Evolutionary conservation across 2,329 filamentous ascomycete species (phyloP).

Genomic region (Alternaria panax): DNA sequence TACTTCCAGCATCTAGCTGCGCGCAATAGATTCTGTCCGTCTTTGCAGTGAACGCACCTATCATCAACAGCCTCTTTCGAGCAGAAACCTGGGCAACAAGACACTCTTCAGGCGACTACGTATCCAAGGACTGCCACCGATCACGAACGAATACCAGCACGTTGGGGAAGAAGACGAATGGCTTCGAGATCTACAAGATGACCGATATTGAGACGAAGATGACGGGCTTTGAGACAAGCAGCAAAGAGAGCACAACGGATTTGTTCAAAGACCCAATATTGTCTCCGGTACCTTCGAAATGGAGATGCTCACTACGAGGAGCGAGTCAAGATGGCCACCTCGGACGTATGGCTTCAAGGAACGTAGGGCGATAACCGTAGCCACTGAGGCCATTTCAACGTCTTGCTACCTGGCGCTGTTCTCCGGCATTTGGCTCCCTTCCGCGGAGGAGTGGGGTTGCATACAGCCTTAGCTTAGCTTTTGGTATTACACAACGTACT

Average conservation of each 20-base stretch:
- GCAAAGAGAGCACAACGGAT: not conserved
- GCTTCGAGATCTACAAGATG: slow-evolving; percentile 5
- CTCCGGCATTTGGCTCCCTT: not conserved
- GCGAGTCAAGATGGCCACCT: not conserved
- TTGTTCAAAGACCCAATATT: not conserved
- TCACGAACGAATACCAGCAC: not conserved
- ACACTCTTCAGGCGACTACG: not conserved
- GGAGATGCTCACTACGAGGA: not conserved
- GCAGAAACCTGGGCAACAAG: not conserved
- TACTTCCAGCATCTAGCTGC: not conserved
- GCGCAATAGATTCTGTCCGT: not conserved
- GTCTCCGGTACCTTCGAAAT: not conserved
- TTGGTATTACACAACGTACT: not conserved
- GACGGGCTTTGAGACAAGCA: not conserved
- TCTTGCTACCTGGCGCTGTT: not conserved
- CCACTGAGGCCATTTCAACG: not conserved
- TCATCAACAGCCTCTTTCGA: slow-evolving; percentile 9
- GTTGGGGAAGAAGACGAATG: not conserved
- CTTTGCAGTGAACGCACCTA: slow-evolving; percentile 7
- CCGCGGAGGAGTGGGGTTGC: not conserved
- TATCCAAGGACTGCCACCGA: not conserved
- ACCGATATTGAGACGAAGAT: not conserved
- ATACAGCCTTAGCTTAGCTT: too few relatives aligned
- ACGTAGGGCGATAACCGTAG: not conserved
- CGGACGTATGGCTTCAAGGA: not conserved